Percentiles rank a stretch among this genome's conserved stretches.
phyloP scores from a whole-genome alignment of 495 filamentous ascomycete genomes.

The Apiosordaria backusii region DNA sequence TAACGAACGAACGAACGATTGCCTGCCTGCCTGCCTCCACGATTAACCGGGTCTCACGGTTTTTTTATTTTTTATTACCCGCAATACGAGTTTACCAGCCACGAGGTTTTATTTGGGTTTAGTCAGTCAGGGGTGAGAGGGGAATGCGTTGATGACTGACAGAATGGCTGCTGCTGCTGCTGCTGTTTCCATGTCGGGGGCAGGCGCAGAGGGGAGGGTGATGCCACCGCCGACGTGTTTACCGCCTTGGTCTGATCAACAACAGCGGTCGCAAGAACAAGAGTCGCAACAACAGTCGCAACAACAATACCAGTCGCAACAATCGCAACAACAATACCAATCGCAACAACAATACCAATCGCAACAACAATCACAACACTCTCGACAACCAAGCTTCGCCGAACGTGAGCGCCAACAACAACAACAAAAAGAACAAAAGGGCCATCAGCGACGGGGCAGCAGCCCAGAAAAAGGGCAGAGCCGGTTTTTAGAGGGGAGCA shows the following conservation, averaged over 20 bases:
- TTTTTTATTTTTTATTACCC: not conserved
- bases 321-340: not conserved
- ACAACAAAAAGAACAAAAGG: not conserved
- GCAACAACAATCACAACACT: not conserved
- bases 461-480: constrained; percentile 18
- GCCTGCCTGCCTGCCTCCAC: not conserved
- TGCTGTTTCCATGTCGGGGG: not conserved
- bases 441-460: not conserved
- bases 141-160: not conserved
- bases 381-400: not conserved
- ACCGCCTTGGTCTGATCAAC: not conserved
- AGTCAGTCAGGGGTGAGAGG: not conserved
- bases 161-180: not conserved
- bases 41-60: not conserved
- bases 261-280: not conserved
- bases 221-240: not conserved
- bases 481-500: constrained; percentile 68
- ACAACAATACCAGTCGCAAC: not conserved
- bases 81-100: not conserved
- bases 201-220: not conserved
- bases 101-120: not conserved
- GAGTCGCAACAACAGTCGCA: not conserved
- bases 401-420: not conserved
- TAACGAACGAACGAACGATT: not conserved
- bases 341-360: not conserved